phyloP scores from a whole-genome alignment of 2,329 filamentous ascomycete genomes.

The Amauroascus verrucosus region DNA sequence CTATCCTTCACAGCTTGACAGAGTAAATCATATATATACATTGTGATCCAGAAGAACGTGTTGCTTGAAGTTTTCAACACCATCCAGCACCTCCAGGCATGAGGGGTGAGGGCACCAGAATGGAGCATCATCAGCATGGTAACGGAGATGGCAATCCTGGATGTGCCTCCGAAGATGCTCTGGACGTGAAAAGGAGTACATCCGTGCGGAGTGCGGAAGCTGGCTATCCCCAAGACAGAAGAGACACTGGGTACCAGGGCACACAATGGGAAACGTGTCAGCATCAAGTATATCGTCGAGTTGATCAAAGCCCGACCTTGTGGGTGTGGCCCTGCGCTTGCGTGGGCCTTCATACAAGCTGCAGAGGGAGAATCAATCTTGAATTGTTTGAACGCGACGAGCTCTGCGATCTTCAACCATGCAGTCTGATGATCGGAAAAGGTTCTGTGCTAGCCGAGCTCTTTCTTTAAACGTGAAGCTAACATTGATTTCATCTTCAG shows the following conservation, averaged over 20 bases:
- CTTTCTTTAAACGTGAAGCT: slow-evolving; percentile 1
- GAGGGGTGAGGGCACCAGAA: slow-evolving; percentile 7
- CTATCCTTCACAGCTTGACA: no score
- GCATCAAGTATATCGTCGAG: not conserved
- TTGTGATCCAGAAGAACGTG: no score
- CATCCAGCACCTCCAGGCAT: not conserved
- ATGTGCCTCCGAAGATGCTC: slow-evolving; percentile 9
- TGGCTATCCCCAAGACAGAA: not conserved
- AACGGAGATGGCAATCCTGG: slow-evolving; percentile 7
- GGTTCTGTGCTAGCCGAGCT: slow-evolving; percentile 5
- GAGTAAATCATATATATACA: no score
- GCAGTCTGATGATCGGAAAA: slow-evolving; percentile 5
- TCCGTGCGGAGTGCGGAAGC: not conserved
- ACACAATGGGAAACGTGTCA: not conserved
- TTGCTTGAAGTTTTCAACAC: no score
- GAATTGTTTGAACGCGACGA: slow-evolving; percentile 3
- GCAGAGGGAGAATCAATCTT: slow-evolving; percentile 9
- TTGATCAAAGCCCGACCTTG: not conserved
- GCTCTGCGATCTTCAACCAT: not conserved
- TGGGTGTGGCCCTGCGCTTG: not conserved
- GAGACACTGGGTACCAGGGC: not conserved
- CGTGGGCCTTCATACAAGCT: not conserved
- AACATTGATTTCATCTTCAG: not conserved
- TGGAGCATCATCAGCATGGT: not conserved
- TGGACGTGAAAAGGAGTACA: slow-evolving; percentile 2